Base-by-base conservation (phyloP, 1,139 yeast genomes). In the Suhomyces terraborum region DNA sequence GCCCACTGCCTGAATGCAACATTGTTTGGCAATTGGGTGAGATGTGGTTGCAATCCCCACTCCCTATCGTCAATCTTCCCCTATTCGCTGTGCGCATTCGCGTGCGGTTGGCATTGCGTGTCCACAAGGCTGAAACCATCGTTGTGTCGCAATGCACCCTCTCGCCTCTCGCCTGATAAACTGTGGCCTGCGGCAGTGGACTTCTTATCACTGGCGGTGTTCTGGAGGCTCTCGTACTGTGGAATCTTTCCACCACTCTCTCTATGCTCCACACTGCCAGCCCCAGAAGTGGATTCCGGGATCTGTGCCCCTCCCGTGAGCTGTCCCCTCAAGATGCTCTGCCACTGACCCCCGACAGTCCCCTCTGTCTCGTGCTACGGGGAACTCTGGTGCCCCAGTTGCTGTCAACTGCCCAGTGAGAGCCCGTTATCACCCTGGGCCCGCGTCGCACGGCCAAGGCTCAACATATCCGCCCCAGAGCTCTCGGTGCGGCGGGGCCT, bases 111-210 rank as follows among this genome's bases (percentile, higher is more conserved):
- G n/a, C n/a, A n/a, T n/a, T n/a, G n/a, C n/a, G n/a, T n/a, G n/a
- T n/a, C n/a, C n/a, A n/a, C n/a, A 22, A 28, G 35, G 35, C 35
- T 23, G 28, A 23, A 19, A n/a, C 23, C 21, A 22, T 23, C 22
- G 16, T n/a, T 14, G 16, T 8, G 21, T 10, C 22, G 35, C 35
- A 26, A 22, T 26, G 10, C 20, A 23, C 17, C 6, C 9, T n/a
- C 10, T 29, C 32, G 24, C 22, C 32, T 29, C 18, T 29, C 32
- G 32, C 32, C 9, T 17, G 35, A 32, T 23, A 32, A 32, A 26
- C 22, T 27, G 30, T 27, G 30, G 30, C 30, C 27, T 24, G 13
- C 8, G 16, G 7, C 16, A 24, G 12, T 4, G 7, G 7, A 21
- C 10, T n/a, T n/a, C 23, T 6, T n/a, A n/a, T n/a, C n/a, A n/a